A percentile compares a stretch with the other conserved stretches of the same genome.
Evolutionary conservation across 148 eudicot genomes (phyloP).

Genomic region (Chenopodium berlandieri): DNA sequence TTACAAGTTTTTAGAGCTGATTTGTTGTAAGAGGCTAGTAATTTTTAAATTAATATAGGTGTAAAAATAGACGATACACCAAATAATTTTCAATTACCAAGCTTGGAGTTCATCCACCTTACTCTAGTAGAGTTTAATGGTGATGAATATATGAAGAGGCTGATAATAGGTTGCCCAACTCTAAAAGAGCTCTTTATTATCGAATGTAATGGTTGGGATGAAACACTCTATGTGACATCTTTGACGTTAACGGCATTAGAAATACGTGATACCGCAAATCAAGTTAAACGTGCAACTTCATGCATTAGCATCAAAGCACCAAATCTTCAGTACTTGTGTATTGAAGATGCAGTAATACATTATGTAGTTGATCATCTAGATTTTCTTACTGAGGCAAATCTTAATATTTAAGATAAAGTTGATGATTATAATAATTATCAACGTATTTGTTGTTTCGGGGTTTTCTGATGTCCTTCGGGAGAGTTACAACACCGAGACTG

Average conservation of each 20-base stretch:
- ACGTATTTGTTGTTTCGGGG: no score
- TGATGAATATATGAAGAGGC: neutral
- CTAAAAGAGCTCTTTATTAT: neutral
- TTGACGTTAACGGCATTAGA: neutral
- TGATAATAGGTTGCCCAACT: no score
- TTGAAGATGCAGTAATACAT: neutral
- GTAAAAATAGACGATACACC: no score
- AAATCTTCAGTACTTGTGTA: neutral
- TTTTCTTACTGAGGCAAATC: neutral
- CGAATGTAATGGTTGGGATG: neutral
- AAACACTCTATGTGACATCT: neutral
- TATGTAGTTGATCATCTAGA: neutral
- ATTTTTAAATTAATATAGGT: neutral
- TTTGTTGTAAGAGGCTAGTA: neutral
- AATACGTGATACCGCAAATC: neutral
- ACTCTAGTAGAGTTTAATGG: no score
- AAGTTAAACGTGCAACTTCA: no score
- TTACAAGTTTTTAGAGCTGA: no score
- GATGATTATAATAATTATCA: no score
- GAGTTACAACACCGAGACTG: no score
- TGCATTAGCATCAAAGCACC: neutral
- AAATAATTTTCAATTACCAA: neutral
- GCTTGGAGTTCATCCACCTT: neutral
- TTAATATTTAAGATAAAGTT: neutral
- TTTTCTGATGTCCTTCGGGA: no score